These are phyloP conservation scores for Exobasidium cylindrosporum DNA, from an alignment of 1,284 basidiomycete species.

Conservation along the genomic window DNA sequence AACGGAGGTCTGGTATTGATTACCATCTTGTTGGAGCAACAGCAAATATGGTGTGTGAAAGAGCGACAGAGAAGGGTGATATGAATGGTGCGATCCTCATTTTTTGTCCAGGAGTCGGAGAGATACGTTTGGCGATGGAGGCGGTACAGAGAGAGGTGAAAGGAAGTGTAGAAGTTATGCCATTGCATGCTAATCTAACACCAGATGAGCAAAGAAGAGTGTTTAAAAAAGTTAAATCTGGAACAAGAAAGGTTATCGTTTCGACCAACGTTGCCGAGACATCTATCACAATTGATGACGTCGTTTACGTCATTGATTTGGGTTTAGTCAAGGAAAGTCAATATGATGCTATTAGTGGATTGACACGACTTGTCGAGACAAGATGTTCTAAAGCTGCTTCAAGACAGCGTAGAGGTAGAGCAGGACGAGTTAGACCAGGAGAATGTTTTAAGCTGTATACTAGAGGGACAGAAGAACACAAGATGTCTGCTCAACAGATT, in stretches of 20 bases:
- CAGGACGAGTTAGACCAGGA: conserved; percentile 68
- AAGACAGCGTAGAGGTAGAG: conserved; percentile 80
- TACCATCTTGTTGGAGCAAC: conserved; percentile 72
- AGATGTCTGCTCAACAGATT: conserved; percentile 66
- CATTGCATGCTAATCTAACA: conserved; percentile 85
- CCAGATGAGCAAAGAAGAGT: conserved; percentile 78
- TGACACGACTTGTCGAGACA: conserved; percentile 74
- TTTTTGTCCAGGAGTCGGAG: conserved; percentile 71
- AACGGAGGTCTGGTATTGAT: conserved; percentile 69
- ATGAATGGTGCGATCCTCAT: conserved; percentile 66
- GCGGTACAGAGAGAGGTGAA: conserved; percentile 59
- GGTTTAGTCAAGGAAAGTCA: conserved; percentile 87
- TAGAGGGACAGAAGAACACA: conserved; percentile 66
- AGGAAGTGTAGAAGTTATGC: conserved; percentile 66
- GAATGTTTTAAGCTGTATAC: conserved; percentile 67
- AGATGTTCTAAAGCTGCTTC: conserved; percentile 79
- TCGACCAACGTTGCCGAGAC: conserved; percentile 91
- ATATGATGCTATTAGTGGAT: conserved; percentile 72
- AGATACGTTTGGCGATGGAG: conserved; percentile 66
- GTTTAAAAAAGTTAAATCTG: conserved; percentile 63
- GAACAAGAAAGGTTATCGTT: conserved; percentile 77
- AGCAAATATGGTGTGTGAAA: conserved; percentile 57
- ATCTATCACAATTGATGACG: conserved; percentile 74
- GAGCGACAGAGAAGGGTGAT: conserved; percentile 61
- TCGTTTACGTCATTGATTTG: conserved; percentile 62